Percentiles rank a stretch among this genome's conserved stretches.
phyloP scores from a whole-genome alignment of 371 early-diverging fungal genomes.

The Syncephalastrum monosporum region DNA sequence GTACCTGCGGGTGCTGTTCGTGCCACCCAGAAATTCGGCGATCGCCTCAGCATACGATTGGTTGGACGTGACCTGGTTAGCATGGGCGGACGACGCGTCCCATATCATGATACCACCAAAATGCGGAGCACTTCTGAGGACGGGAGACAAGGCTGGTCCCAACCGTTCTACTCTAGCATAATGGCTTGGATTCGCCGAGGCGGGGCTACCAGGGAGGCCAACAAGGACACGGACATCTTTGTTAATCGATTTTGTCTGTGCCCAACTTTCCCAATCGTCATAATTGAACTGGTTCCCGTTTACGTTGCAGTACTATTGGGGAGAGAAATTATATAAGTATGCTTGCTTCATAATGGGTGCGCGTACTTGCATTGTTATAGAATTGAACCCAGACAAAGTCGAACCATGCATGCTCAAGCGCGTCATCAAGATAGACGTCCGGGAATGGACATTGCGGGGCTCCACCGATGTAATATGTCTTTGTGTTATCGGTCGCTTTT shows the following conservation, averaged over 20 bases:
- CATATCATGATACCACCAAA: constrained; percentile 1
- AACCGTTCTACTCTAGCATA: constrained; percentile 62
- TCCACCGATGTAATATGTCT: too few relatives aligned
- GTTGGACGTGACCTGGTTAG: constrained; percentile 24
- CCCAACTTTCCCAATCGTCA: constrained; percentile 66
- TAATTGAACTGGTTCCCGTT: constrained; percentile 31
- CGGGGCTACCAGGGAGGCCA: constrained; percentile 59
- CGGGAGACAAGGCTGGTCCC: constrained; percentile 48
- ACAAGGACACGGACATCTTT: constrained; percentile 60
- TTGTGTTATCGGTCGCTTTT: too few relatives aligned
- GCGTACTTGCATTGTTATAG: constrained; percentile 58
- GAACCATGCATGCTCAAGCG: constrained; percentile 43
- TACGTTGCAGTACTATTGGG: constrained; percentile 22
- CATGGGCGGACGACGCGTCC: constrained; percentile 46
- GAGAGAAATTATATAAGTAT: neutral
- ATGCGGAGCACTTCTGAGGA: neutral
- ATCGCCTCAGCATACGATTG: constrained; percentile 29
- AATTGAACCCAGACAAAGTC: constrained; percentile 69
- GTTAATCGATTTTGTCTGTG: constrained; percentile 55
- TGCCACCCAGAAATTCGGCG: too few relatives aligned
- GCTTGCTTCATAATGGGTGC: neutral
- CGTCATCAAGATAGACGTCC: constrained; percentile 47
- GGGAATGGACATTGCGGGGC: constrained; percentile 57
- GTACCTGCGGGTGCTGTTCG: too few relatives aligned
- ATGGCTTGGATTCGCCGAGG: constrained; percentile 38